Percentiles rank a stretch among this genome's conserved stretches.
Evolutionary conservation across 495 filamentous ascomycete genomes (phyloP).

Genomic region (Platismatia glauca): DNA sequence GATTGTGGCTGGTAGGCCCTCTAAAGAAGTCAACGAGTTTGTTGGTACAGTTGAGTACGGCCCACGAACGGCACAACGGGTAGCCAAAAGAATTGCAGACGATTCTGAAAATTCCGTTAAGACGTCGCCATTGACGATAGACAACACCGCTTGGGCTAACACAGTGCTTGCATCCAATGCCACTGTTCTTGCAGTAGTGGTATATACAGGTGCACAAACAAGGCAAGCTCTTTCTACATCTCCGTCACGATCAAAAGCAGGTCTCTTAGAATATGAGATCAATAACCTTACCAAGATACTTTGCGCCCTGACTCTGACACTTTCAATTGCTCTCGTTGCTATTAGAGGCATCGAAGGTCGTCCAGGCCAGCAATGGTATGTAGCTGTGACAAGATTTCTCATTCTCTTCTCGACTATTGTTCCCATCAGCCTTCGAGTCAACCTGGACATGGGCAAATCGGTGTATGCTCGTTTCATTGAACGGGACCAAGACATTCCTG

Average conservation of each 20-base stretch:
- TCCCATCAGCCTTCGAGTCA: conserved; percentile 91
- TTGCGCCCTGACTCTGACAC: conserved; percentile 72
- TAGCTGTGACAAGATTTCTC: conserved; percentile 89
- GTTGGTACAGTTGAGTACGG: conserved; percentile 67
- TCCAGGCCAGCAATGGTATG: conserved; percentile 66
- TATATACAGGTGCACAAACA: conserved; percentile 93
- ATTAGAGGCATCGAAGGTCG: conserved; percentile 69
- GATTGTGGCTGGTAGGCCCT: conserved; percentile 78
- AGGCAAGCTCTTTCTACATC: conserved; percentile 91
- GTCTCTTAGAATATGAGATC: conserved; percentile 90
- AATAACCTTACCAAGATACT: conserved; percentile 97
- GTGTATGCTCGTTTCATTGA: conserved; percentile 97
- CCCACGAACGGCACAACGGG: conserved; percentile 28
- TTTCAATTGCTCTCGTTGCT: conserved; percentile 86
- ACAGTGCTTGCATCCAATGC: conserved; percentile 92
- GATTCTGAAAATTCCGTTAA: conserved; percentile 19
- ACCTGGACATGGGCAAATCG: conserved; percentile 92
- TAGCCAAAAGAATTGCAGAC: conserved; percentile 23
- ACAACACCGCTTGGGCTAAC: conserved; percentile 98
- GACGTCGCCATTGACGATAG: conserved; percentile 73
- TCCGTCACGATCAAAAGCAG: conserved; percentile 81
- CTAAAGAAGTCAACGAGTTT: conserved; percentile 89
- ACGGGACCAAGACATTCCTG: conserved; percentile 76
- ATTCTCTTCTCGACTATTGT: conserved; percentile 99
- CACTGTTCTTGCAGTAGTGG: conserved; percentile 73